Base-by-base conservation (phyloP, 768 basidiomycete genomes). In the Rhizopogon sp. region DNA sequence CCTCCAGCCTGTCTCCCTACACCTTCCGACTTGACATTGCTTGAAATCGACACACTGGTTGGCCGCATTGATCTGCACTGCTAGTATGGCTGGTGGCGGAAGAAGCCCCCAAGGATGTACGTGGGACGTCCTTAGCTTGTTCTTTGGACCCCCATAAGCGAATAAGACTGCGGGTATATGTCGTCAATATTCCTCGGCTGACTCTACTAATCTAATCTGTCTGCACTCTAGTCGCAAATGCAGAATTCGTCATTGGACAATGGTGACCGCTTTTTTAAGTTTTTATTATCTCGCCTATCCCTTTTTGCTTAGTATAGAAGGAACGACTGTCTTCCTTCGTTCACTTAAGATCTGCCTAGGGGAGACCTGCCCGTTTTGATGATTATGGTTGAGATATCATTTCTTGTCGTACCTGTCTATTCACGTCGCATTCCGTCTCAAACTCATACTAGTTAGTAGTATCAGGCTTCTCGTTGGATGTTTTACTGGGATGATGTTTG, bases 1-100 rank as follows among this genome's bases (percentile, higher is more conserved):
- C 46, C 46, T 63, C n/a, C 66, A 73, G 42, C 65, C 64, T 46
- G 59, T 70, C 60, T 75, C 10, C 60, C 67, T 25, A 4, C 25
- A 25, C 4, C 25, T 25, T 25, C 25, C 4, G 25, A 25, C 22
- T 25, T 25, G 22, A 25, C 4, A 25, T 25, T 72, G 31, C 63
- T 75, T 16, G 72, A 76, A 57, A 55, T 75, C 11, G 58, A 68
- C 3, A 76, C 74, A 2, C 31, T 75, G 37, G 73, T 66, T 70
- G 43, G 67, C 65, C 2, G 43, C 62, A 1, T 57, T 74, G 28
- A 74, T 68, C 37, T 56, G 63, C 13, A 56, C 64, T 17, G 66
- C 64, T 75, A 72, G 53, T 35, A 50, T 10, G 31, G 31, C 1
- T 51, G 72, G 1, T 76, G 76, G 75, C 74, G 70, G 74, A 37